phyloP scores from a whole-genome alignment of 345 rosid genomes.

The Citrus cavaleriei region DNA sequence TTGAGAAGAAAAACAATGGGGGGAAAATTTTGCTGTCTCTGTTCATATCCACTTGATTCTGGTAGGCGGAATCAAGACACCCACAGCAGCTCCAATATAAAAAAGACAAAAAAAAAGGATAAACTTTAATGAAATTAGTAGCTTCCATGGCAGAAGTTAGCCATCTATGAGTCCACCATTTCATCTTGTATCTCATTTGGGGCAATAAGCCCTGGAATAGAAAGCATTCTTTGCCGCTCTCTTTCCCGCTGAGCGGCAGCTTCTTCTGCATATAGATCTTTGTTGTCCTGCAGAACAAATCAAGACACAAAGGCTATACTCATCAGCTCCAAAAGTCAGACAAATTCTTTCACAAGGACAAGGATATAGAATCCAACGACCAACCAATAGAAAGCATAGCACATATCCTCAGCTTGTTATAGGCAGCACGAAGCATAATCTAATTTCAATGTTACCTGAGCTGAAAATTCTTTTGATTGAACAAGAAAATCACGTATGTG shows the following conservation, averaged over 20 bases:
- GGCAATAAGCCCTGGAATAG: conserved; percentile 73
- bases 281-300: conserved; percentile 51
- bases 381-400: neutral
- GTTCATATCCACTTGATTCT: conserved; percentile 20
- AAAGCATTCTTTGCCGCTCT: conserved; percentile 71
- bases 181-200: conserved; percentile 78
- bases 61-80: conserved; percentile 14
- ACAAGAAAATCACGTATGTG: conserved; percentile 95
- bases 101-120: neutral
- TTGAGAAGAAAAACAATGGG: conserved; percentile 19
- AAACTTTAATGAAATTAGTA: conserved; percentile 23
- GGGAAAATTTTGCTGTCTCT: conserved; percentile 19
- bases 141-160: conserved; percentile 18
- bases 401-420: neutral
- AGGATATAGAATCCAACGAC: neutral
- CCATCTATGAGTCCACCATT: conserved; percentile 69
- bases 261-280: conserved; percentile 77
- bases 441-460: conserved; percentile 45
- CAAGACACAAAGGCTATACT: neutral
- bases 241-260: conserved; percentile 73
- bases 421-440: neutral
- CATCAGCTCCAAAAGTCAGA: neutral
- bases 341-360: neutral
- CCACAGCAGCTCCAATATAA: conserved; percentile 14
- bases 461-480: conserved; percentile 82